Percentiles rank a stretch among this genome's conserved stretches.
Evolutionary conservation across 2,329 filamentous ascomycete species (phyloP).

Genomic region (Clonostachys rhizophaga): DNA sequence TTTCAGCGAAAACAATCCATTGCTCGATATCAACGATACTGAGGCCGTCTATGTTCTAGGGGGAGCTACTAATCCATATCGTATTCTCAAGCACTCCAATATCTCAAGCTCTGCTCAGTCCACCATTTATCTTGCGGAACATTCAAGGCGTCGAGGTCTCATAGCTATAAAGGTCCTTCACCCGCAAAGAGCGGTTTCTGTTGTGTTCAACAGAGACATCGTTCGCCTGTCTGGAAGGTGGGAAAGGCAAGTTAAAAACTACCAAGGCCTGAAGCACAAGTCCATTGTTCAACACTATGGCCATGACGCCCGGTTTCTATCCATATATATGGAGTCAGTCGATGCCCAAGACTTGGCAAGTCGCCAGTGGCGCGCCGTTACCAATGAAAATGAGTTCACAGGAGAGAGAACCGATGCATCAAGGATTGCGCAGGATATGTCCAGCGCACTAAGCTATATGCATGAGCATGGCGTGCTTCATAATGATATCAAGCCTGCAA

Average conservation of each 20-base stretch:
- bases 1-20: constrained; percentile 35
- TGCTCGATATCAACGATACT: constrained; percentile 36
- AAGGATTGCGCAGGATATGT: constrained; percentile 49
- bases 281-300: constrained; percentile 55
- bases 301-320: constrained; percentile 54
- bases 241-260: constrained; percentile 52
- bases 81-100: constrained; percentile 48
- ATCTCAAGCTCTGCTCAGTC: constrained; percentile 51
- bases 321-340: constrained; percentile 58
- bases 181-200: constrained; percentile 34
- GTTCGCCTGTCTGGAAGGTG: constrained; percentile 57
- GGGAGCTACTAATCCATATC: constrained; percentile 47
- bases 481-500: constrained; percentile 60
- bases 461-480: constrained; percentile 49
- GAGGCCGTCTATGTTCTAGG: constrained; percentile 44
- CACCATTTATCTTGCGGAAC: constrained; percentile 49
- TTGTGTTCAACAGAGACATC: constrained; percentile 46
- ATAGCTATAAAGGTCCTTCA: constrained; percentile 59
- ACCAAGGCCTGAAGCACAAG: constrained; percentile 48
- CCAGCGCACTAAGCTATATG: constrained; percentile 49
- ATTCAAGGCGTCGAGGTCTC: constrained; percentile 45
- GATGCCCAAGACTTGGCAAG: constrained; percentile 48
- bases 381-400: constrained; percentile 40
- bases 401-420: constrained; percentile 42
- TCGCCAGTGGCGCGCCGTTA: constrained; percentile 41